Conservation (phyloP, 192 early-diverging fungal species). For the Coemansia sp. region DNA sequence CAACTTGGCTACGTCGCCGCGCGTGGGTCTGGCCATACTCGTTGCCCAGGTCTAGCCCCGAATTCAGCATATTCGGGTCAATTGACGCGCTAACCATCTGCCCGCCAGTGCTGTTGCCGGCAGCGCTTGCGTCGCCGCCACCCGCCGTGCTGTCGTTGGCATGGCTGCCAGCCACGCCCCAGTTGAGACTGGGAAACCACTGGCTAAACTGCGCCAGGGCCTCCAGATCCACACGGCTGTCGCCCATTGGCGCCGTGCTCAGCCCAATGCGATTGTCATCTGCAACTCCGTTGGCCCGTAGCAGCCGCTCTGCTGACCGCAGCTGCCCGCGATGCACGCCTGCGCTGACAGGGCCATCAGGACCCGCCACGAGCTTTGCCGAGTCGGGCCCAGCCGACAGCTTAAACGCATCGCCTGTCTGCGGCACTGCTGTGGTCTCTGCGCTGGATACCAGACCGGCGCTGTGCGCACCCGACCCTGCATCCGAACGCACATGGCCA, state of each 20-base stretch:
- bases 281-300: constrained; percentile 43
- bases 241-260: constrained; percentile 33
- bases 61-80: constrained; percentile 51
- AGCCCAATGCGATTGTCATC: constrained; percentile 53
- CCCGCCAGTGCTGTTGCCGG: constrained; percentile 7
- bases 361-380: too few relatives aligned
- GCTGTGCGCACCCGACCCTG: constrained; percentile 5
- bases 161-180: constrained; percentile 22
- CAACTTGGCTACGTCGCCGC: constrained; percentile 50
- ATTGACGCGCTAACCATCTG: constrained; percentile 39
- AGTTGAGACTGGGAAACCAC: constrained; percentile 47
- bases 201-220: constrained; percentile 43
- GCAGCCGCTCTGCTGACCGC: constrained; percentile 44
- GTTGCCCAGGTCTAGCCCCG: constrained; percentile 9
- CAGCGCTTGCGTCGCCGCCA: neutral
- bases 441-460: neutral
- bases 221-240: constrained; percentile 33
- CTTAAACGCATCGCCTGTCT: constrained; percentile 13
- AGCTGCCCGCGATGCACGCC: constrained; percentile 30
- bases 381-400: neutral
- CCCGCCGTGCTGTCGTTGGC: neutral
- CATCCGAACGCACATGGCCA: constrained; percentile 2
- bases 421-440: neutral
- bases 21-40: constrained; percentile 26
- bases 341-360: too few relatives aligned